Evolutionary conservation across 1,284 basidiomycete genomes (phyloP), one percentile per base, ranked within the genome.

Genomic region (Trametes hirsuta): DNA sequence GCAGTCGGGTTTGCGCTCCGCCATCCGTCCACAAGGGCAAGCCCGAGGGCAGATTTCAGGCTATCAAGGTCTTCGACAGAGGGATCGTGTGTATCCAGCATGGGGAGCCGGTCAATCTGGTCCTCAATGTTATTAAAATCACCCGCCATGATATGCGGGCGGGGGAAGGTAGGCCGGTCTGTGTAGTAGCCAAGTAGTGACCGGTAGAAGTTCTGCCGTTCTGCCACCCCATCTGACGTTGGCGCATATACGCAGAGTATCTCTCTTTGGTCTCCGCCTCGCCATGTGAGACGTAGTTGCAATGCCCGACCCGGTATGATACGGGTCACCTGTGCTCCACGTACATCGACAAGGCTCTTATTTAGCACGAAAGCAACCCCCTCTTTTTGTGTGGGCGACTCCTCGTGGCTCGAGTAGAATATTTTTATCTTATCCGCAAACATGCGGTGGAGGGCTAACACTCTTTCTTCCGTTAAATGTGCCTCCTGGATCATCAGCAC

Each of bases 51-150:
- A 0, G 1, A 0, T 36, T 61, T 61, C 5, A 61, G 50, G 4
- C n/a, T 6, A 11, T 59, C 57, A 0, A 59, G 57, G 6, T 6
- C 25, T 2, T 64, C 50, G 0, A 59, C 44, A 3, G 36, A n/a
- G 1, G 25, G 11, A 40, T 79, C 75, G n/a, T n/a, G n/a, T 3
- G 4, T 6, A 6, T 4, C 35, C 15, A 2, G 77, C 73, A 61
- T 81, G 77, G 0, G 77, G n/a, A n/a, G n/a, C n/a, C 74, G 4
- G 18, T 22, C 21, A 3, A 18, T n/a, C 48, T 51, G 2, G 49
- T 30, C 8, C 10, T n/a, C n/a, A 21, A 11, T 30, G 24, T 79
- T 65, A 50, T 81, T 82, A 46, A 78, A 79, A 58, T 81, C 78
- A 0, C 80, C 79, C 0, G 74, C 44, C 47, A 81, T 65, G 0